phyloP scores from a whole-genome alignment of 371 early-diverging fungal genomes.

The Mucor irregularis region DNA sequence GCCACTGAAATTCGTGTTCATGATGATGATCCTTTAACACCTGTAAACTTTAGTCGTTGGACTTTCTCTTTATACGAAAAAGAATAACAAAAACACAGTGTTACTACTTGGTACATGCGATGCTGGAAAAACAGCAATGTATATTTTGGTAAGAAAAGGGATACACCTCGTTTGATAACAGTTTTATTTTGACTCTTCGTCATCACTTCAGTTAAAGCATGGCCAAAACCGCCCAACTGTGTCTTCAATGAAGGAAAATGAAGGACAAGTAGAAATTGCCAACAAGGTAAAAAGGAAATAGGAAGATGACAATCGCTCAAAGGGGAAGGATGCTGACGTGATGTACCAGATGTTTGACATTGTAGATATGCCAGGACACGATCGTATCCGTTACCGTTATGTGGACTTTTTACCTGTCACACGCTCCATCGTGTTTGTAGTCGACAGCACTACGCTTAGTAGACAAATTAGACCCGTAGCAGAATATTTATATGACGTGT shows the following conservation, averaged over 20 bases:
- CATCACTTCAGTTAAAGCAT: conserved; percentile 40
- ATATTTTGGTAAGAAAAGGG: conserved; percentile 38
- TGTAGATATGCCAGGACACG: conserved; percentile 91
- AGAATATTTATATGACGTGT: conserved; percentile 77
- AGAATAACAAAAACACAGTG: conserved; percentile 40
- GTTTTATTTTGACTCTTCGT: neutral
- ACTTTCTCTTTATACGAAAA: conserved; percentile 28
- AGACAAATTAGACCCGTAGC: conserved; percentile 56
- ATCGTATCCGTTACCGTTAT: conserved; percentile 75
- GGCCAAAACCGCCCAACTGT: conserved; percentile 55
- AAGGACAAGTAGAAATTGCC: conserved; percentile 45
- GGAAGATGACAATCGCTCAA: neutral
- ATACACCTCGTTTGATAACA: neutral
- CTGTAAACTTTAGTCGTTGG: conserved; percentile 12
- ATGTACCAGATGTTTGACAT: conserved; percentile 47
- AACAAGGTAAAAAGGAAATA: conserved; percentile 33
- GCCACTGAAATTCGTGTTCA: neutral
- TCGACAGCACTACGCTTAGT: conserved; percentile 69
- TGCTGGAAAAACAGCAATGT: conserved; percentile 68
- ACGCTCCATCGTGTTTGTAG: conserved; percentile 74
- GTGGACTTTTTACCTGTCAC: conserved; percentile 70
- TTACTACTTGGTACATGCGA: conserved; percentile 59
- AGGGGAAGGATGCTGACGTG: neutral
- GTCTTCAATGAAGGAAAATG: conserved; percentile 79
- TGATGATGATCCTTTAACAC: no score